Evolutionary conservation across 2,329 filamentous ascomycete genomes (phyloP).

Genomic region (Pseudogymnoascus sp.): DNA sequence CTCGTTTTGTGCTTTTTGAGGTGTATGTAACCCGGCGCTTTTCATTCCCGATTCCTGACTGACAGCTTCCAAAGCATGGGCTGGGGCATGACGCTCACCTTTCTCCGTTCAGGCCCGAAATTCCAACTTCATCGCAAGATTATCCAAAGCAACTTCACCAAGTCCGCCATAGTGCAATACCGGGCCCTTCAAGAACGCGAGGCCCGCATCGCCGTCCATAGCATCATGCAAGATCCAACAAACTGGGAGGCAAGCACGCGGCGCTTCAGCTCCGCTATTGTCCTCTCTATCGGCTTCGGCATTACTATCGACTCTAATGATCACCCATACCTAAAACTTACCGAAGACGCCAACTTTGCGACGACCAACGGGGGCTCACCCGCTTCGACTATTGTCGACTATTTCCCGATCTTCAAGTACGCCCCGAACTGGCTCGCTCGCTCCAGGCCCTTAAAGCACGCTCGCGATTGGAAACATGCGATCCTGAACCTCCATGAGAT

Average conservation of each 20-base stretch:
- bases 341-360: slow-evolving; percentile 26
- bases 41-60: background rate
- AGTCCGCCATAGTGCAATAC: slow-evolving; percentile 31
- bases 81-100: slow-evolving; percentile 42
- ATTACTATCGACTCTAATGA: slow-evolving; percentile 32
- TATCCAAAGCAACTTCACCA: slow-evolving; percentile 39
- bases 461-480: slow-evolving; percentile 24
- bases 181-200: slow-evolving; percentile 30
- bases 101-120: slow-evolving; percentile 36
- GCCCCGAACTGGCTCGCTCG: slow-evolving; percentile 34
- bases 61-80: slow-evolving; percentile 24
- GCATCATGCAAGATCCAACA: slow-evolving; percentile 28
- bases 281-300: slow-evolving; percentile 40
- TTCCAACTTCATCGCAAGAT: slow-evolving; percentile 40
- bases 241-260: slow-evolving; percentile 32
- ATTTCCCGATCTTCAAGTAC: slow-evolving; percentile 40
- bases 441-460: slow-evolving; percentile 24
- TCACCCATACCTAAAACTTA: slow-evolving; percentile 37
- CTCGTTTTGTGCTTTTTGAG: slow-evolving; percentile 32
- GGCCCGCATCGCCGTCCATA: slow-evolving; percentile 26
- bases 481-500: slow-evolving; percentile 38
- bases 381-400: slow-evolving; percentile 38
- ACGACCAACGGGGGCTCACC: slow-evolving; percentile 26
- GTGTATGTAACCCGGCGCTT: slow-evolving; percentile 7
- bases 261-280: slow-evolving; percentile 36